Conservation (phyloP, 2,329 filamentous ascomycete genomes). For the Fusarium mexicanum region DNA sequence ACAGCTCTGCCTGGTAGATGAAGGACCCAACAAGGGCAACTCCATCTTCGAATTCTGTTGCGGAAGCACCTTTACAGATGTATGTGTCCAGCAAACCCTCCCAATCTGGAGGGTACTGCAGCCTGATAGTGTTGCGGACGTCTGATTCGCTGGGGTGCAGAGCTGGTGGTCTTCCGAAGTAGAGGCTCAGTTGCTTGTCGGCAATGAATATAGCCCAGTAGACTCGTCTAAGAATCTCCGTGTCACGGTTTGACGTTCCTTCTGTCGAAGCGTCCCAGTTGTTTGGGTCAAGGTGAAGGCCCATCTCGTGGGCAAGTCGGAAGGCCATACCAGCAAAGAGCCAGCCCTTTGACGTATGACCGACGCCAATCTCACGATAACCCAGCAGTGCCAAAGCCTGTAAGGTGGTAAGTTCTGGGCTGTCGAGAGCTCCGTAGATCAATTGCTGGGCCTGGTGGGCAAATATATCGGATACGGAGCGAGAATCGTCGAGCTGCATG, state of each 20-base stretch:
- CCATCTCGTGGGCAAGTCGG: constrained; percentile 62
- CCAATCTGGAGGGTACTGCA: constrained; percentile 61
- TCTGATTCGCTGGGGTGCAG: constrained; percentile 60
- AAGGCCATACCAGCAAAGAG: constrained; percentile 63
- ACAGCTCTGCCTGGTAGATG: constrained; percentile 58
- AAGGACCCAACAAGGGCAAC: constrained; percentile 56
- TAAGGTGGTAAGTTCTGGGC: constrained; percentile 57
- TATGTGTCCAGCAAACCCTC: constrained; percentile 58
- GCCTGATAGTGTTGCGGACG: constrained; percentile 58
- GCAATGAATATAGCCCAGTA: constrained; percentile 62
- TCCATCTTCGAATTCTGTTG: constrained; percentile 58
- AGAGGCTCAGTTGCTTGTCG: constrained; percentile 62
- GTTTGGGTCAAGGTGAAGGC: constrained; percentile 60
- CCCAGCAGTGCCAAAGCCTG: constrained; percentile 57
- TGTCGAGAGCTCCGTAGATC: constrained; percentile 56
- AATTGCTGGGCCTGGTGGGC: constrained; percentile 56
- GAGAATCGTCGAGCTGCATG: constrained; percentile 54
- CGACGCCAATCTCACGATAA: constrained; percentile 58
- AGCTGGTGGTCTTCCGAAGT: constrained; percentile 61
- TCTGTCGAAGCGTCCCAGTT: constrained; percentile 58
- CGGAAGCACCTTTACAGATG: constrained; percentile 54
- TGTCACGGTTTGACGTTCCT: constrained; percentile 46
- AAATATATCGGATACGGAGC: constrained; percentile 54
- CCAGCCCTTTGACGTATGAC: constrained; percentile 61
- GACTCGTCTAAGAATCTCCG: constrained; percentile 59